Conservation (phyloP, 768 basidiomycete genomes). For the Strobilomyces dryophilus region DNA sequence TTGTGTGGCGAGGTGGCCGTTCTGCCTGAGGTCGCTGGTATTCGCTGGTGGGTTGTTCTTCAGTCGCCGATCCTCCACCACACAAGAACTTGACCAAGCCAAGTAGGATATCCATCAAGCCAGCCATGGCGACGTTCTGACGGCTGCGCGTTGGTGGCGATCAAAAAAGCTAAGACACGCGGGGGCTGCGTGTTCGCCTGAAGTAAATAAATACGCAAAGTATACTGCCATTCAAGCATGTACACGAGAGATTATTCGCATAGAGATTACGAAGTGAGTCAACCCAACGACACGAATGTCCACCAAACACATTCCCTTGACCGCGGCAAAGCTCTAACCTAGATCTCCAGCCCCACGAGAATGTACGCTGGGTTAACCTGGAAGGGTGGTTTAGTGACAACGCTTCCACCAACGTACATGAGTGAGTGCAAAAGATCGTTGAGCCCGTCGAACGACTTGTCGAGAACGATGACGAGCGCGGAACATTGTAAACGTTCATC, state of each 20-base stretch:
- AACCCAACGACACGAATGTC: conserved; percentile 23
- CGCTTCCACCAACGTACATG: conserved; percentile 88
- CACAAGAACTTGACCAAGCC: conserved; percentile 22
- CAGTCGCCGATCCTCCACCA: conserved; percentile 15
- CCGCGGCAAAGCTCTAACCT: conserved; percentile 15
- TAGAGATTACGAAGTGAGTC: conserved; percentile 9
- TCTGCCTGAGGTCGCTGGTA: conserved; percentile 4
- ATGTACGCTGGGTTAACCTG: conserved; percentile 72
- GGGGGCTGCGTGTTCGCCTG: too few species aligned
- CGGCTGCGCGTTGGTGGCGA: too few species aligned
- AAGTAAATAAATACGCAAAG: not conserved
- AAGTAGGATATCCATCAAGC: conserved; percentile 26
- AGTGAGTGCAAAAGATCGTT: conserved; percentile 79
- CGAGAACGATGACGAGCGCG: conserved; percentile 75
- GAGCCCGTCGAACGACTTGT: conserved; percentile 66
- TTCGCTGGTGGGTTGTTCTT: conserved; percentile 8
- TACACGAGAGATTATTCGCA: conserved; percentile 11
- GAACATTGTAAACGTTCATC: conserved; percentile 79
- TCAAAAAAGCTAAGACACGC: too few species aligned
- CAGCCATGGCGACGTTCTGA: conserved; percentile 12
- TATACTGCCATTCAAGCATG: not conserved
- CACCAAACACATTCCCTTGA: conserved; percentile 26
- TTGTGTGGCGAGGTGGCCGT: conserved; percentile 9
- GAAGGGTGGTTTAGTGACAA: conserved; percentile 79
- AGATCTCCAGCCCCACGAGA: conserved; percentile 84